Percentiles rank a stretch among this genome's conserved stretches.
Conservation (phyloP, 345 rosid genomes). For the Citrus medica region DNA sequence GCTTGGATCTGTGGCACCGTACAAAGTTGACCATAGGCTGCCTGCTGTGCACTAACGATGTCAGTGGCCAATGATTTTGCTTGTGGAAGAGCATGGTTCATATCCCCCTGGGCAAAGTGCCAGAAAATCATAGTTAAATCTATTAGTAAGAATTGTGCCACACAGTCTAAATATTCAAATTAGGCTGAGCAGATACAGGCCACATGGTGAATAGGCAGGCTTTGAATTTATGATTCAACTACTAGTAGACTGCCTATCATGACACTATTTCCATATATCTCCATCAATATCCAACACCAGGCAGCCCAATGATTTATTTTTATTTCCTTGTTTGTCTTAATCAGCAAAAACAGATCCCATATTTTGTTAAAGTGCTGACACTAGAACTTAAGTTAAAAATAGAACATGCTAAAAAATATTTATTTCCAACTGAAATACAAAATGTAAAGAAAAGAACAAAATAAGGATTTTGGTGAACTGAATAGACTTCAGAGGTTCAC, state of each 20-base stretch:
- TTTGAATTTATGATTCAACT: neutral
- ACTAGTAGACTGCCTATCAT: neutral
- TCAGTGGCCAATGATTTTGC: slow-evolving; percentile 33
- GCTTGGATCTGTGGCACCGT: slow-evolving; percentile 34
- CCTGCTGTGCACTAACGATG: slow-evolving; percentile 37
- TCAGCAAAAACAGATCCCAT: neutral
- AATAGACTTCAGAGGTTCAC: neutral
- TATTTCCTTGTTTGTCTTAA: neutral
- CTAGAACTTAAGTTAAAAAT: neutral
- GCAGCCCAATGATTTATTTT: neutral
- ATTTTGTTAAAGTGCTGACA: too few relatives aligned
- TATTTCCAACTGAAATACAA: neutral
- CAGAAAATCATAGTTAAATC: neutral
- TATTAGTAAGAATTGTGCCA: neutral
- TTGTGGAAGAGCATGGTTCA: slow-evolving; percentile 27
- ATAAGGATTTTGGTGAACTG: neutral
- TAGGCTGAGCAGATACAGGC: neutral
- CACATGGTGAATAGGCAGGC: neutral
- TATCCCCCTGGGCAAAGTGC: slow-evolving; percentile 42
- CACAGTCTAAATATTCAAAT: neutral
- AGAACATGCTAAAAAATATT: neutral
- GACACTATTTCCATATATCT: neutral
- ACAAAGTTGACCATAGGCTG: slow-evolving; percentile 34
- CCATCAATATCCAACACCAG: neutral
- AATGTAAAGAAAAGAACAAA: neutral